Percentiles rank a stretch among this genome's conserved stretches.
These are phyloP conservation scores for Fusarium sp. DNA, from an alignment of 2,329 filamentous ascomycete species.

Conservation along the genomic window DNA sequence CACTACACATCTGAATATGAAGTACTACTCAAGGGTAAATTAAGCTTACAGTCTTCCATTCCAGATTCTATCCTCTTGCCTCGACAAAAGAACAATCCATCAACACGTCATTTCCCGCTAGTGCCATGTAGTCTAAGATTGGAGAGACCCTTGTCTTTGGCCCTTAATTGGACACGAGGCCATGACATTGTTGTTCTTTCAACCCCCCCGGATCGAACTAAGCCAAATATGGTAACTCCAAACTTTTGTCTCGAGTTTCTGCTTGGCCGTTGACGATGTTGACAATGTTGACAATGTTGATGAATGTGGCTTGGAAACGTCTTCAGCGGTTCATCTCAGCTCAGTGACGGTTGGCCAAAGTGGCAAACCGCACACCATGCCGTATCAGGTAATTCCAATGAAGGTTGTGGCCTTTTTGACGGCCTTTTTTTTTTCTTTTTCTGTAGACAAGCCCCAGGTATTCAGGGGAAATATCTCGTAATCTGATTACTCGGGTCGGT, in stretches of 20 bases:
- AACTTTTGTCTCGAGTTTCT: not conserved
- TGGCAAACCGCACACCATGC: not conserved
- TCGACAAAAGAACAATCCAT: not conserved
- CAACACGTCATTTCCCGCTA: not conserved
- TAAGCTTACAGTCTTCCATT: fast-evolving
- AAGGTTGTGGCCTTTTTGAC: not conserved
- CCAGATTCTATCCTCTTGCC: fast-evolving
- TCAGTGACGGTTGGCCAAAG: not conserved
- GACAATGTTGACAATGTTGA: not conserved
- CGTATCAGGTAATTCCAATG: not conserved
- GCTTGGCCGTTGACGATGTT: not conserved
- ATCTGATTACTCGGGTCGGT: not conserved
- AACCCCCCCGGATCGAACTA: not conserved
- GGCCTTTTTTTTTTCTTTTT: not conserved
- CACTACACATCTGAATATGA: not conserved
- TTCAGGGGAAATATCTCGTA: no score
- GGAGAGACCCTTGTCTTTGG: not conserved
- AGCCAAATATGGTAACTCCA: not conserved
- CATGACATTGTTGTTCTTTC: not conserved
- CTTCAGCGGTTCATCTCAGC: not conserved
- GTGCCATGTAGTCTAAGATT: not conserved
- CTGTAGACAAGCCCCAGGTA: not conserved
- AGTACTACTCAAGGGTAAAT: not conserved
- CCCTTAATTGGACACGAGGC: not conserved
- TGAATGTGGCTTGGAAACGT: not conserved